phyloP scores from a whole-genome alignment of 177 flowering plant genomes.

The Tripterygium wilfordii region DNA sequence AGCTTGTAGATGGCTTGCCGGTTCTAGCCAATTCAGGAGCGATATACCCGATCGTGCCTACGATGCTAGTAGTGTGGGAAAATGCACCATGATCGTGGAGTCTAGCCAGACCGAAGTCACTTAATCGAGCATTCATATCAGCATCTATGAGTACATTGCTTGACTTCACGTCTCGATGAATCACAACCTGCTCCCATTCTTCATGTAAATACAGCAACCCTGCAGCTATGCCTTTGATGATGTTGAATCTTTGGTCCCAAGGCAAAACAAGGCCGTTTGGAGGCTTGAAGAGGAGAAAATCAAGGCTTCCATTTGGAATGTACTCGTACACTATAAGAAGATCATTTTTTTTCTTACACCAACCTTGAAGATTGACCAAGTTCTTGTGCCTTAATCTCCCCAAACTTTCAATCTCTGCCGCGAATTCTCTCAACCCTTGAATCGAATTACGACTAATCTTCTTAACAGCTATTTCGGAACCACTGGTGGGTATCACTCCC shows the following conservation, averaged over 20 bases:
- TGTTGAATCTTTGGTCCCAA: slow-evolving; percentile 38
- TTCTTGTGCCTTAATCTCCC: slow-evolving; percentile 48
- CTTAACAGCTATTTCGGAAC: slow-evolving; percentile 52
- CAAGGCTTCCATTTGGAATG: slow-evolving; percentile 45
- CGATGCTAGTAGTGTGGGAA: slow-evolving; percentile 35
- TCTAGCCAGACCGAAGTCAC: slow-evolving; percentile 65
- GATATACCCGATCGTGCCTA: slow-evolving; percentile 53
- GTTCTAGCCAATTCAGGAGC: slow-evolving; percentile 50
- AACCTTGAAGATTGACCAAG: slow-evolving; percentile 47
- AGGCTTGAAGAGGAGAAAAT: slow-evolving; percentile 23
- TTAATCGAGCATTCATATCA: slow-evolving; percentile 40
- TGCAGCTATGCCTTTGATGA: slow-evolving; percentile 36
- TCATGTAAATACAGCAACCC: slow-evolving; percentile 46
- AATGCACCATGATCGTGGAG: slow-evolving; percentile 31
- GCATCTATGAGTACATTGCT: slow-evolving; percentile 59
- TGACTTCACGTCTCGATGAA: slow-evolving; percentile 57
- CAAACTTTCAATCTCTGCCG: slow-evolving; percentile 52
- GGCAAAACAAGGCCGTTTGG: slow-evolving; percentile 7
- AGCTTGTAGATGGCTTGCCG: slow-evolving; percentile 36
- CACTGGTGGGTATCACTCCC: slow-evolving; percentile 32
- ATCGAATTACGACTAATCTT: slow-evolving; percentile 30
- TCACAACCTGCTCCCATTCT: slow-evolving; percentile 51
- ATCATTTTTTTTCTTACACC: slow-evolving; percentile 42
- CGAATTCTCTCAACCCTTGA: slow-evolving; percentile 57
- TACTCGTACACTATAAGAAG: slow-evolving; percentile 48